Evolutionary conservation across 1,139 yeast genomes (phyloP), one percentile per base, ranked within the genome.

Genomic region (Hyphopichia burtonii): DNA sequence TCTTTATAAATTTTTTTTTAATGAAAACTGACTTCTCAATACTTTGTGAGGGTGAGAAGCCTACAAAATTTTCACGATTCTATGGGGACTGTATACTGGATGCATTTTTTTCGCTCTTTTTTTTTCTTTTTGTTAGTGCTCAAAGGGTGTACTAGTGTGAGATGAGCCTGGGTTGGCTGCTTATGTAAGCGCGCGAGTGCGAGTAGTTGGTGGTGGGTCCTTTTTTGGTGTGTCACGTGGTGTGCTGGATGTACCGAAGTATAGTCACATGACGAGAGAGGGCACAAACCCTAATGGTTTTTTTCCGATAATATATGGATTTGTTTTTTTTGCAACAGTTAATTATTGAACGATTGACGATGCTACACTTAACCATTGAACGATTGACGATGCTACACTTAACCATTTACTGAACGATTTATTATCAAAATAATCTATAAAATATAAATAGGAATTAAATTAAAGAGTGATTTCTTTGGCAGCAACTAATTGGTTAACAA

Each of bases 401-500:
- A n/a, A 20, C 23, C 5, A 20, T 20, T 8, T 20, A 20, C 23
- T 20, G 23, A 20, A 20, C n/a, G n/a, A n/a, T n/a, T n/a, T n/a
- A n/a, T n/a, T 6, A 20, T 20, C 8, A 5, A 3, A 3, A 8
- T 30, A 10, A 30, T 30, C 32, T 30, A 30, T 30, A 30, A 30
- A n/a, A n/a, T n/a, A 30, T 30, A 30, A 30, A 30, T 30, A 30
- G 5, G 32, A 8, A 5, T 27, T 27, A 27, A 27, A 4, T 40
- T 53, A 47, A 33, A 51, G 28, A 15, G 44, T 36, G 31, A 65
- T 55, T 44, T 66, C 67, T 37, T 56, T 57, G 10, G 52, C 35
- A 34, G 58, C 62, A 42, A 61, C 54, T 50, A 65, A 59, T 18
- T 66, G 52, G 53, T 73, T 72, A 36, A 71, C 65, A 22, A 68